Evolutionary conservation across 2,329 filamentous ascomycete species (phyloP).

Genomic region (Paraconiothyrium brasiliense): DNA sequence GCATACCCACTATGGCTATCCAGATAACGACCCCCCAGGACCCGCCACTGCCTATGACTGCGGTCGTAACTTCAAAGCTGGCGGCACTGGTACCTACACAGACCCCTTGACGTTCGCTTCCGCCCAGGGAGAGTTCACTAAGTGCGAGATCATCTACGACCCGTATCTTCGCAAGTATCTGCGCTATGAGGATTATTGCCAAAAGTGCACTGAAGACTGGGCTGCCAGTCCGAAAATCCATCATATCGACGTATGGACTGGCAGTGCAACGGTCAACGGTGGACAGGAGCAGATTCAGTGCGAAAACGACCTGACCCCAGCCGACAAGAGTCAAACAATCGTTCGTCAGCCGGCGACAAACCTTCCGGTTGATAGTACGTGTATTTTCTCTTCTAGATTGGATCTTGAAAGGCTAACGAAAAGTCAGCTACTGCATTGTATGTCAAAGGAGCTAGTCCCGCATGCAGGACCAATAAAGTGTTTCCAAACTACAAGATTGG

Average conservation of each 20-base stretch:
- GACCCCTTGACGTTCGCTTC: conserved; percentile 58
- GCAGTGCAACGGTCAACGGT: conserved; percentile 23
- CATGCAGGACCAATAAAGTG: conserved; percentile 17
- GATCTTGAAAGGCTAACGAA: neutral
- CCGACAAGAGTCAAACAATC: conserved; percentile 22
- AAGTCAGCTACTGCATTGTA: conserved; percentile 18
- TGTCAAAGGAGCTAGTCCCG: conserved; percentile 19
- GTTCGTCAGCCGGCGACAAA: conserved; percentile 20
- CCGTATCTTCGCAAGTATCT: conserved; percentile 58
- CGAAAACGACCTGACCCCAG: conserved; percentile 34
- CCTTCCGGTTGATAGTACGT: conserved; percentile 23
- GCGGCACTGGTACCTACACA: conserved; percentile 54
- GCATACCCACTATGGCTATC: conserved; percentile 39
- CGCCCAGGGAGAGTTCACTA: conserved; percentile 51
- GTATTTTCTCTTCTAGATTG: neutral
- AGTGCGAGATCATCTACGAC: conserved; percentile 58
- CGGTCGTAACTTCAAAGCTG: conserved; percentile 44
- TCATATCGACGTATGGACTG: conserved; percentile 35
- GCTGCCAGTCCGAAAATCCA: conserved; percentile 21
- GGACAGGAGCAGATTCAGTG: conserved; percentile 34
- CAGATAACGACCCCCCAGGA: conserved; percentile 38
- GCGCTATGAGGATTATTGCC: conserved; percentile 49
- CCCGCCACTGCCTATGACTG: conserved; percentile 37
- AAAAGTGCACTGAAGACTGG: conserved; percentile 41
- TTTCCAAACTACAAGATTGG: conserved; percentile 22